These are phyloP conservation scores for Penicillium parvum DNA, from an alignment of 495 filamentous ascomycete genomes.

Conservation along the genomic window DNA sequence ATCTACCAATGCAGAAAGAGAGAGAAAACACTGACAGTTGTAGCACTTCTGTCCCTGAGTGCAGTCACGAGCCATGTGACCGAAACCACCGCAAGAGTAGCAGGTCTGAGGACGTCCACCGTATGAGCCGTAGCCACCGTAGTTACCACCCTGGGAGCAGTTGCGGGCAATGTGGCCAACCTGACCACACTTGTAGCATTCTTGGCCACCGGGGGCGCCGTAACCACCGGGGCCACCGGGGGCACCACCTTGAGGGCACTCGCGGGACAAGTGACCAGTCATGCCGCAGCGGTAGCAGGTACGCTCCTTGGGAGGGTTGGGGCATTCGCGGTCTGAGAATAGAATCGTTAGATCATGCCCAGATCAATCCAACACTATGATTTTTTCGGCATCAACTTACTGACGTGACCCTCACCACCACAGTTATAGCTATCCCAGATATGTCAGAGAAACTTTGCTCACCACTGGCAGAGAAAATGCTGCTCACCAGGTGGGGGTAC, in stretches of 20 bases:
- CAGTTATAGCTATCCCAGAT: slow-evolving; percentile 63
- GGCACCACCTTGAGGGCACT: slow-evolving; percentile 64
- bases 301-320: slow-evolving; percentile 85
- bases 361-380: not conserved
- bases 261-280: slow-evolving; percentile 87
- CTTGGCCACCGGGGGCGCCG: slow-evolving; percentile 47
- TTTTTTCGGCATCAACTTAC: slow-evolving; percentile 44
- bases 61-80: slow-evolving; percentile 96
- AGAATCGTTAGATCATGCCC: slow-evolving; percentile 7
- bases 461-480: slow-evolving; percentile 5
- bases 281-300: slow-evolving; percentile 92
- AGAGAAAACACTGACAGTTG: slow-evolving; percentile 64
- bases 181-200: slow-evolving; percentile 99
- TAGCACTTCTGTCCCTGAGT: slow-evolving; percentile 99
- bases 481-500: slow-evolving; percentile 80
- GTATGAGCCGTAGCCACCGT: slow-evolving; percentile 41
- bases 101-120: slow-evolving; percentile 70
- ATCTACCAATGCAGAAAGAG: not conserved
- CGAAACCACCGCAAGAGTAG: slow-evolving; percentile 95
- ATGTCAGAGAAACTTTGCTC: slow-evolving; percentile 25
- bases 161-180: slow-evolving; percentile 96
- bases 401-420: slow-evolving; percentile 85
- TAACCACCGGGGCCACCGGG: slow-evolving; percentile 43
- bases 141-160: slow-evolving; percentile 66
- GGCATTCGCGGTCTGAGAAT: slow-evolving; percentile 78